A percentile compares a stretch with the other conserved stretches of the same genome.
These are phyloP conservation scores for Plicaturopsis crispa DNA, from an alignment of 768 basidiomycete species.

Conservation along the genomic window DNA sequence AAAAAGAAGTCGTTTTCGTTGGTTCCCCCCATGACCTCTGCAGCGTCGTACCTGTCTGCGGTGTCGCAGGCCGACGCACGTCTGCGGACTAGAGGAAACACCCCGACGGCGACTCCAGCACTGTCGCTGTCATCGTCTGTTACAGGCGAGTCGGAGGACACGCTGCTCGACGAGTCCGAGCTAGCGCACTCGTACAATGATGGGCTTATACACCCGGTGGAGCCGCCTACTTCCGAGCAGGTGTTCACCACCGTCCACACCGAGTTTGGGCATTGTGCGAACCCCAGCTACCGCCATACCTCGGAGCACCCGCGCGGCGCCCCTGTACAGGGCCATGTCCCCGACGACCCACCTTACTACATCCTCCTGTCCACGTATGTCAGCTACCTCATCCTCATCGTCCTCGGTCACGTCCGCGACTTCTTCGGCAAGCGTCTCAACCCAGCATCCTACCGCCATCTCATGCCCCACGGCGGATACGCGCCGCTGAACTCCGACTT, in stretches of 20 bases:
- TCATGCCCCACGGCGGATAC: slow-evolving; percentile 83
- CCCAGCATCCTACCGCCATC: slow-evolving; percentile 64
- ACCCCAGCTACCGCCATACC: slow-evolving; percentile 63
- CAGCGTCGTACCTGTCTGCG: slow-evolving; percentile 54
- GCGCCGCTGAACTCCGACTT: slow-evolving; percentile 97
- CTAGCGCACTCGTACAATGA: slow-evolving; percentile 34
- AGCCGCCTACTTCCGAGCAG: slow-evolving; percentile 77
- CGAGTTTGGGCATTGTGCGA: slow-evolving; percentile 89
- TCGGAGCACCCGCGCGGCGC: slow-evolving; percentile 46
- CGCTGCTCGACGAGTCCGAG: slow-evolving; percentile 49
- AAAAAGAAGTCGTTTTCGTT: slow-evolving; percentile 37
- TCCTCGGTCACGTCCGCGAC: slow-evolving; percentile 88
- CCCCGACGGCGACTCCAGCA: slow-evolving; percentile 61
- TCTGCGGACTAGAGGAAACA: slow-evolving; percentile 33
- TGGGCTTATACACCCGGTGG: slow-evolving; percentile 50
- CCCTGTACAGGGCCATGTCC: slow-evolving; percentile 45
- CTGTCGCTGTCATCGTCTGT: slow-evolving; percentile 69
- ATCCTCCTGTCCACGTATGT: slow-evolving; percentile 89
- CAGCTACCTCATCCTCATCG: slow-evolving; percentile 88
- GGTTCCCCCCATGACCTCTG: slow-evolving; percentile 36
- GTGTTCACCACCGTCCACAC: slow-evolving; percentile 74
- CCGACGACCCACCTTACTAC: slow-evolving; percentile 89
- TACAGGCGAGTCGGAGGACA: slow-evolving; percentile 64
- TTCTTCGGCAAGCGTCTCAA: slow-evolving; percentile 86
- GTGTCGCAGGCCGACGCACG: slow-evolving; percentile 63